Evolutionary conservation across 192 early-diverging fungal genomes (phyloP), one percentile per base, ranked within the genome.

Genomic region (Dispira simplex): DNA sequence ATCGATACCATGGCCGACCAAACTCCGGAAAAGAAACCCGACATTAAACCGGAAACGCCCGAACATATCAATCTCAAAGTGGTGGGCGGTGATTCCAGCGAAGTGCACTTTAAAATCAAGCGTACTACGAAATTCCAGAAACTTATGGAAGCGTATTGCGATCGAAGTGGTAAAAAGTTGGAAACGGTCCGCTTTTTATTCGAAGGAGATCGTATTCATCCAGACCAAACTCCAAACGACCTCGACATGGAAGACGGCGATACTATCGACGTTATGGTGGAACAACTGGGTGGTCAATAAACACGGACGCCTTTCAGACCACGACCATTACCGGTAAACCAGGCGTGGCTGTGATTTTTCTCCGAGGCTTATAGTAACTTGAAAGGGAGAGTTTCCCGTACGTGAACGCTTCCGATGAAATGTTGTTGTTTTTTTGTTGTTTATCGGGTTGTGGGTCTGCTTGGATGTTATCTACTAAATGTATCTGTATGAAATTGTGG

Each of bases 51-150:
- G 28, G 58, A 60, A 44, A 71, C 69, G 39, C 65, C 67, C 54
- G 85, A 91, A 68, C 93, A 95, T 70, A 90, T 95, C 68, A 95
- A 91, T 78, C 77, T 95, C 57, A 93, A 93, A 66, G 93, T 95
- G 9, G 82, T 90, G 58, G 87, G 87, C 65, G 74, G 79, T 91
- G 92, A 83, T 70, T 79, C 75, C 65, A 82, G 81, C 54, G 88
- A 90, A 67, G 83, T 90, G 14, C 85, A 86, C 73, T 98, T 98
- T 79, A 98, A 95, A 77, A 98, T 98, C 74, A 98, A 96, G 75
- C 82, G 87, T 44, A 77, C 83, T 11, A 96, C 95, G 28, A 90
- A 85, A 64, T 80, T 98, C 25, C 83, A 85, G 58, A 94, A 95
- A 66, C 74, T 98, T 60, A 94, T 98, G 90, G 89, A 93, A 57